Evolutionary conservation across 2,329 filamentous ascomycete species (phyloP), one percentile per base, ranked within the genome.

Genomic region (Coniella vitis): DNA sequence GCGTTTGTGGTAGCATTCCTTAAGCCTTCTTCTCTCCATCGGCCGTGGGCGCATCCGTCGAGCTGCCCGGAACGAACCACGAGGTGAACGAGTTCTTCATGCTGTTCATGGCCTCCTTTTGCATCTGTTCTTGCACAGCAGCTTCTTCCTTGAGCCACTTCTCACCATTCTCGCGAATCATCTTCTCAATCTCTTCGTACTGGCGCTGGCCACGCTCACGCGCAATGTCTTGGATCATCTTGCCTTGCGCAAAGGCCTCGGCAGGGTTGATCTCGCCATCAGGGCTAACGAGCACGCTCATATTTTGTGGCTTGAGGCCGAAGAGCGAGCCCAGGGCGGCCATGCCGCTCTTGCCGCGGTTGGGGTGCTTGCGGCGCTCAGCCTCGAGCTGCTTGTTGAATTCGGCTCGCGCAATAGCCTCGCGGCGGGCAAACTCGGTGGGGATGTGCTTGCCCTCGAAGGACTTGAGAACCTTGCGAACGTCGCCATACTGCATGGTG

Each of bases 121-220:
- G 87, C 55, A 83, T 76, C 74, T 89, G 90, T 74, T 96, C 91
- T 72, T 90, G 85, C 64, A 87, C 80, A 42, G 84, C 84, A 38
- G 87, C 86, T 75, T 95, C 90, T 67, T 97, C 91, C 73, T 90
- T 90, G 58, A 98, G 75, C 88, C 90, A 96, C 71, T 91, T 89
- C 66, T 91, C 89, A 45, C 90, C 93, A 63, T 97, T 93, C 67
- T 94, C 86, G 40, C 86, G 79, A 59, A 98, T 95, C 71, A 95
- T 86, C 69, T 84, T 84, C 68, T 97, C 91, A 54, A 97, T 77
- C 58, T 84, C 70, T 72, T 95, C 81, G 69, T 97, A 98, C 68
- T 90, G 86, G 65, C 85, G 84, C 70, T 90, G 87, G 31, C 93
- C 93, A 43, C 90, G 80, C 70, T 98, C 93, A 43, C 93, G 83